Percentiles rank a stretch among this genome's conserved stretches.
phyloP scores from a whole-genome alignment of 805 yeast species.

The Sugiyamaella lignohabitans region DNA sequence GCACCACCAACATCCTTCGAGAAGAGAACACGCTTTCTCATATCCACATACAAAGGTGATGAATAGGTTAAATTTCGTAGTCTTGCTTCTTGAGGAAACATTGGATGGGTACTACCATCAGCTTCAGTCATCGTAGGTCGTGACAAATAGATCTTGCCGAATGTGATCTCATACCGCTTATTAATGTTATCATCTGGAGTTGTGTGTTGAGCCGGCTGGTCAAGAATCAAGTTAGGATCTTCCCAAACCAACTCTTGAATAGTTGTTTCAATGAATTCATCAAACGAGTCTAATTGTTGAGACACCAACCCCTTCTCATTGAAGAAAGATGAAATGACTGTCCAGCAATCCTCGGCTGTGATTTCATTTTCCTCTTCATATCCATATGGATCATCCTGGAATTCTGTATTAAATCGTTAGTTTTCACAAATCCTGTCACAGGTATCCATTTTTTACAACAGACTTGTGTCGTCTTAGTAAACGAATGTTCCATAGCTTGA shows the following conservation, averaged over 20 bases:
- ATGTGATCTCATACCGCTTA: constrained; percentile 91
- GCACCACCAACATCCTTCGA: constrained; percentile 60
- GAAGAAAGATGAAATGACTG: constrained; percentile 92
- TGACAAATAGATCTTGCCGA: constrained; percentile 93
- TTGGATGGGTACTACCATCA: constrained; percentile 98
- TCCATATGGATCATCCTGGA: constrained; percentile 65
- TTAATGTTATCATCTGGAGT: constrained; percentile 84
- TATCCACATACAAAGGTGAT: constrained; percentile 92
- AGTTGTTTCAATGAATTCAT: constrained; percentile 93
- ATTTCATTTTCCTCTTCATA: constrained; percentile 67
- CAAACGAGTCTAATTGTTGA: constrained; percentile 96
- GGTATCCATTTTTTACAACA: no score
- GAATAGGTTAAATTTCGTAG: constrained; percentile 93
- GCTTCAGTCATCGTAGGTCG: constrained; percentile 99
- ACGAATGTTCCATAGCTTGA: no score
- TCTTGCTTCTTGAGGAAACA: constrained; percentile 98
- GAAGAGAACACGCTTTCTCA: constrained; percentile 81
- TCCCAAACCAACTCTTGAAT: constrained; percentile 96
- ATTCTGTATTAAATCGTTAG: no score
- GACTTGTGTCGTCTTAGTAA: no score
- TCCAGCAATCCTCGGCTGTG: constrained; percentile 99
- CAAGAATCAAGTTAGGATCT: constrained; percentile 87
- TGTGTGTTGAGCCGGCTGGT: constrained; percentile 97
- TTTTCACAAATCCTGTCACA: no score
- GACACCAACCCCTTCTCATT: constrained; percentile 95